Conservation (phyloP, 306 rosid species). For the Myrica gale region DNA sequence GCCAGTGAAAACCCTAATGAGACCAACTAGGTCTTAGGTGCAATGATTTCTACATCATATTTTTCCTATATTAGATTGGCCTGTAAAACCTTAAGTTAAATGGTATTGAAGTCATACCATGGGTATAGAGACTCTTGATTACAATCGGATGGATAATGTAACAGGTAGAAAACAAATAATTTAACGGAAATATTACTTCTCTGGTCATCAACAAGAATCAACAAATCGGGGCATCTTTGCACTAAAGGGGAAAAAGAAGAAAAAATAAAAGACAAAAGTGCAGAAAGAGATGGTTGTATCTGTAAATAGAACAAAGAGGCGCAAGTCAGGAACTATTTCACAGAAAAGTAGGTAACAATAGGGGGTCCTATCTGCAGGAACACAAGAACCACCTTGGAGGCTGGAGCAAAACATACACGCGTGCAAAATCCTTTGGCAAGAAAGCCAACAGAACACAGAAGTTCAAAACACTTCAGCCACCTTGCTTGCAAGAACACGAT, state of each 20-base stretch:
- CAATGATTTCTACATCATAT: no score
- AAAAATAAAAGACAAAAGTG: not conserved
- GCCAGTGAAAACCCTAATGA: no score
- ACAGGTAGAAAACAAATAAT: not conserved
- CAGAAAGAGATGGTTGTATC: constrained; percentile 22
- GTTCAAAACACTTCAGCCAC: constrained; percentile 85
- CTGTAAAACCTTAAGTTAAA: not conserved
- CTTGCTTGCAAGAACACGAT: constrained; percentile 90
- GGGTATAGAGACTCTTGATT: not conserved
- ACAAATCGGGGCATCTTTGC: not conserved
- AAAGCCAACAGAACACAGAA: constrained; percentile 32
- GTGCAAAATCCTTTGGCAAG: constrained; percentile 37
- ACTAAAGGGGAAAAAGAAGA: constrained; percentile 6
- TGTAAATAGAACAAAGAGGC: constrained; percentile 24
- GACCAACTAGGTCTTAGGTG: no score
- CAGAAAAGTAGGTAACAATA: constrained; percentile 18
- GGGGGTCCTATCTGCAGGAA: constrained; percentile 24
- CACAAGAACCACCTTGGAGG: constrained; percentile 34
- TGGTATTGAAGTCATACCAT: not conserved
- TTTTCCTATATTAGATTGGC: no score
- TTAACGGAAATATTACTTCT: constrained; percentile 3
- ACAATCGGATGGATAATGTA: not conserved
- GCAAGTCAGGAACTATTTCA: constrained; percentile 35
- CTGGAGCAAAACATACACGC: constrained; percentile 33
- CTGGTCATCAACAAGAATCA: not conserved